phyloP scores from a whole-genome alignment of 164 flowering plant species.

The Chimonanthus praecox region DNA sequence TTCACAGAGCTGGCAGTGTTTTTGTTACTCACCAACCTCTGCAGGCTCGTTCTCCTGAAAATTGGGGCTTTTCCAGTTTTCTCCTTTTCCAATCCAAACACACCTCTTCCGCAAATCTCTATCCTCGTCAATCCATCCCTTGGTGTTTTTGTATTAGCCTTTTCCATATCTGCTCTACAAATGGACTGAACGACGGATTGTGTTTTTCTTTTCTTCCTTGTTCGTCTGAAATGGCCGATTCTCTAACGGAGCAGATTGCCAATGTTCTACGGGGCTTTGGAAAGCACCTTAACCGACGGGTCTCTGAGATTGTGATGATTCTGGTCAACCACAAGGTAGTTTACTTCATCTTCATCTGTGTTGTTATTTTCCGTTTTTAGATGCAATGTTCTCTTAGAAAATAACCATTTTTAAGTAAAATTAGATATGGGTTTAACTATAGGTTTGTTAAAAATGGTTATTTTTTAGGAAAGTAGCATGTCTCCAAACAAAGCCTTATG shows the following conservation, averaged over 20 bases:
- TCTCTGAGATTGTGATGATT: background rate
- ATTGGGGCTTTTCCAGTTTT: too few species aligned
- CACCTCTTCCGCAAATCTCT: background rate
- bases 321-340: background rate
- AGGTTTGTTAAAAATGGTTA: too few species aligned
- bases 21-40: too few species aligned
- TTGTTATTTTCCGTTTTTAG: background rate
- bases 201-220: background rate
- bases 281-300: background rate
- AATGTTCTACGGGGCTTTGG: background rate
- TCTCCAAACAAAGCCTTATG: too few species aligned
- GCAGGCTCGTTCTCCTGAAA: too few species aligned
- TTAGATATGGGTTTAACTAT: too few species aligned
- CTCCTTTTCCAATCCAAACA: too few species aligned
- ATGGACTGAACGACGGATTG: background rate
- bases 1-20: too few species aligned
- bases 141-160: background rate
- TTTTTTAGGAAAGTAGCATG: too few species aligned
- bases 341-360: background rate
- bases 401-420: background rate
- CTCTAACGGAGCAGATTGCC: background rate
- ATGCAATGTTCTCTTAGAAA: background rate
- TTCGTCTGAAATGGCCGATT: background rate
- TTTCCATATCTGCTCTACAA: background rate
- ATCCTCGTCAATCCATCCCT: background rate